Base-by-base conservation (phyloP, 306 rosid genomes). In the Dryas drummondii region DNA sequence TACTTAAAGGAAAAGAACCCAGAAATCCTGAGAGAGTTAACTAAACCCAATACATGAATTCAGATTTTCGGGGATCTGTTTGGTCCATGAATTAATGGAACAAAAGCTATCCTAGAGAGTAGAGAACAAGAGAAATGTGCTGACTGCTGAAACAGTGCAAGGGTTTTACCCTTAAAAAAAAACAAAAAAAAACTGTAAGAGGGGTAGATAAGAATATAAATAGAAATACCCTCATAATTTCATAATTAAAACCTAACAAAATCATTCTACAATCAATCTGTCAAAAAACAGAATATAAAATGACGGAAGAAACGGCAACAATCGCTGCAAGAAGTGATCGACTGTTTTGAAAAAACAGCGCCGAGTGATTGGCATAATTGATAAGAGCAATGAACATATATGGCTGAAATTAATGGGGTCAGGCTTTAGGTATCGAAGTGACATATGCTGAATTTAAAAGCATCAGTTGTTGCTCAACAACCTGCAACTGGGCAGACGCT, bases 11-110 rank as follows among this genome's bases (percentile, higher is more conserved):
- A 71, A 41, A 78, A 12, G 44, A 74, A 51, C 13, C 87, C 91
- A 84, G 52, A 84, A 85, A 84, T 78, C 48, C 81, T 64, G 88
- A 79, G 69, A 76, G 80, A 26, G 16, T 58, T 14, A 22, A 41
- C 44, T 54, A 54, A 44, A 19, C 19, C 19, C 22, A 19, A 22
- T 13, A 55, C 14, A 41, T 12, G 5, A 22, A 72, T 15, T 45
- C 55, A 22, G 50, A 57, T 22, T 71, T 71, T 15, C 44, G 13
- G 56, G 66, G 76, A 72, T 58, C 19, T 26, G 76, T 46, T 57
- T 57, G 48, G 40, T 79, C 67, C 64, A 5, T 40, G 71, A 37
- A 32, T 32, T 32, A 32, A 54, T 7, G 61, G n/a, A 72, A 41
- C 26, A 46, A 14, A 78, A 44, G 32, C 59, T 32, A 13, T 7